These are phyloP conservation scores for Saprolegnia parasitica DNA, from an alignment of 352 stramenopile genomes.

Conservation along the genomic window DNA sequence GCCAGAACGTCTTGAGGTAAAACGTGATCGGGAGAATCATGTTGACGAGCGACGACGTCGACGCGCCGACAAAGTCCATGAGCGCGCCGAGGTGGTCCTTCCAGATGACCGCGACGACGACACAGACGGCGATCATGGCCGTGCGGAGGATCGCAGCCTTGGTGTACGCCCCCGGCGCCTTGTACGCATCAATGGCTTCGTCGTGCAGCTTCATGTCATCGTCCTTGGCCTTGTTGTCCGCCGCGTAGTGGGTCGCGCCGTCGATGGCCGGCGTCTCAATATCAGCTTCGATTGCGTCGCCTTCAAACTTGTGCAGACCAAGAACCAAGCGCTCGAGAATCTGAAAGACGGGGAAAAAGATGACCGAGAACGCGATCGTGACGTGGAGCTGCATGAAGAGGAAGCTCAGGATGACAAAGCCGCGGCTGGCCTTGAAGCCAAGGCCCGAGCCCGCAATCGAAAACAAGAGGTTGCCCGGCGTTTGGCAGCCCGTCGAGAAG, in stretches of 20 bases:
- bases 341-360: conserved; percentile 50
- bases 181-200: conserved; percentile 10
- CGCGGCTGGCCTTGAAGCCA: conserved; percentile 30
- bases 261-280: conserved; percentile 8
- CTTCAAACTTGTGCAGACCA: conserved; percentile 36
- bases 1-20: conserved; percentile 31
- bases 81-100: conserved; percentile 33
- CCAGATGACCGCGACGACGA: conserved; percentile 45
- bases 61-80: conserved; percentile 33
- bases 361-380: conserved; percentile 44
- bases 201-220: not conserved
- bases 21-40: conserved; percentile 30
- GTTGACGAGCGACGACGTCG: conserved; percentile 30
- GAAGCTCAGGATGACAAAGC: conserved; percentile 28
- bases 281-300: not conserved
- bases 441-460: conserved; percentile 18
- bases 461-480: conserved; percentile 32
- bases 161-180: conserved; percentile 1
- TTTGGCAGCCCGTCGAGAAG: conserved; percentile 30
- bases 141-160: conserved; percentile 31
- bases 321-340: conserved; percentile 44
- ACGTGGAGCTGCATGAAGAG: conserved; percentile 47
- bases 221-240: conserved; percentile 1
- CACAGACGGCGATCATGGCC: conserved; percentile 38
- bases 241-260: not conserved